Conservation (phyloP, 179 eudicot species). For the Beta corolliflora region DNA sequence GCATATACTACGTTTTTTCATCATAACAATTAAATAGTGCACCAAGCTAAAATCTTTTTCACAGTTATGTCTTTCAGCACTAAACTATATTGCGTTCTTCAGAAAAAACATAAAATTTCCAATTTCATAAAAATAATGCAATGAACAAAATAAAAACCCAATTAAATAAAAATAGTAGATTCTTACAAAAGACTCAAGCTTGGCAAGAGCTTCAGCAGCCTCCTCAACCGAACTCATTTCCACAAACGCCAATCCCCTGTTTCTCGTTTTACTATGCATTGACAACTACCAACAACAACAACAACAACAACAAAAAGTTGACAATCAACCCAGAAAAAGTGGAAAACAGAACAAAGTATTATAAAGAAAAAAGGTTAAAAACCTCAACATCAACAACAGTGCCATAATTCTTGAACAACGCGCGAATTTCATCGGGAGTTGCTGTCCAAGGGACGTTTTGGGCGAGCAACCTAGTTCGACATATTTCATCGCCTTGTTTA, state of each 20-base stretch:
- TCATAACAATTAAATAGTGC: background rate
- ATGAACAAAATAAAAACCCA: too few relatives aligned
- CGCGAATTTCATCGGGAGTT: conserved; percentile 69
- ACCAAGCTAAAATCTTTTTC: background rate
- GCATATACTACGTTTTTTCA: too few relatives aligned
- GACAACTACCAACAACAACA: conserved; percentile 48
- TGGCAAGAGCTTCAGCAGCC: conserved; percentile 63
- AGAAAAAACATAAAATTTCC: background rate
- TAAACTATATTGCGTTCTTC: background rate
- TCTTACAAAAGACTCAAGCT: conserved; percentile 75
- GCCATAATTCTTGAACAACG: conserved; percentile 69
- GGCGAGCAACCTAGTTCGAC: conserved; percentile 63
- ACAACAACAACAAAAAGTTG: conserved; percentile 8
- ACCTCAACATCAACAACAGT: conserved; percentile 83
- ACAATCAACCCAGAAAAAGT: too few relatives aligned
- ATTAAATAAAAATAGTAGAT: background rate
- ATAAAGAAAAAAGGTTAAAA: background rate
- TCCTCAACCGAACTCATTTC: conserved; percentile 86
- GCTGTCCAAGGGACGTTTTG: conserved; percentile 81
- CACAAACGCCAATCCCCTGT: conserved; percentile 88
- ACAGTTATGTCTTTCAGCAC: background rate
- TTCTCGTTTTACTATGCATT: conserved; percentile 70
- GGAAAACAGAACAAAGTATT: background rate
- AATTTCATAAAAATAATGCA: too few relatives aligned
- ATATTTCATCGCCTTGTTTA: conserved; percentile 34